Evolutionary conservation across 257 asterid genomes (phyloP), one percentile per base, ranked within the genome.

Genomic region (Solanum bukasovii): DNA sequence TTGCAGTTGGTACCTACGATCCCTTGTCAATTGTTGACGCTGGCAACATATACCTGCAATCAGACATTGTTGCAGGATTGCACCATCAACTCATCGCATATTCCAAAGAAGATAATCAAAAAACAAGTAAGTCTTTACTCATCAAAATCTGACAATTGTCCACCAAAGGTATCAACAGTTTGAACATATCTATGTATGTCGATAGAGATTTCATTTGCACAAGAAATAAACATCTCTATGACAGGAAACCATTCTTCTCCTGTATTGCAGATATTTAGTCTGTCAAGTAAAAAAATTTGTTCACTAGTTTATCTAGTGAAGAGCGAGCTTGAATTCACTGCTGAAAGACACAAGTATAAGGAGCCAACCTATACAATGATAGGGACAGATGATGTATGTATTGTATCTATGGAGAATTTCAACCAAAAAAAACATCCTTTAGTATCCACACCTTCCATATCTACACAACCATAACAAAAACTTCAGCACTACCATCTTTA

Each of bases 361-460:
- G 78, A 31, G 85, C 83, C 89, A 84, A 86, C 89, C 82, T 89
- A 88, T 74, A 86, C 90, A 88, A 88, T 40, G 78, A 88, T 38
- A 88, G 72, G 85, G 65, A 77, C 14, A 38, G 77, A 52, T 81
- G 83, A 33, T 33, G 35, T 27, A 5, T 27, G 77, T 84, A 42
- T 5, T 68, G 38, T 78, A 42, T 84, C 89, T 77, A 61, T 37
- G 82, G n/a, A 73, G 49, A 86, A 70, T 87, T 84, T 73, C 86
- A 88, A 78, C 73, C 37, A 83, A 33, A 73, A 87, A 27, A 29
- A 46, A 85, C 14, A n/a, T 21, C 35, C 81, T n/a, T 83, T 31
- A 72, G 85, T 34, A 84, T 70, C 74, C 89, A 85, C 91, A 67
- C 85, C 85, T 87, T 89, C 65, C 73, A 77, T 84, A 86, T 91